These are phyloP conservation scores for Metarhizium rileyi DNA, from an alignment of 2,329 filamentous ascomycete species.

Conservation along the genomic window DNA sequence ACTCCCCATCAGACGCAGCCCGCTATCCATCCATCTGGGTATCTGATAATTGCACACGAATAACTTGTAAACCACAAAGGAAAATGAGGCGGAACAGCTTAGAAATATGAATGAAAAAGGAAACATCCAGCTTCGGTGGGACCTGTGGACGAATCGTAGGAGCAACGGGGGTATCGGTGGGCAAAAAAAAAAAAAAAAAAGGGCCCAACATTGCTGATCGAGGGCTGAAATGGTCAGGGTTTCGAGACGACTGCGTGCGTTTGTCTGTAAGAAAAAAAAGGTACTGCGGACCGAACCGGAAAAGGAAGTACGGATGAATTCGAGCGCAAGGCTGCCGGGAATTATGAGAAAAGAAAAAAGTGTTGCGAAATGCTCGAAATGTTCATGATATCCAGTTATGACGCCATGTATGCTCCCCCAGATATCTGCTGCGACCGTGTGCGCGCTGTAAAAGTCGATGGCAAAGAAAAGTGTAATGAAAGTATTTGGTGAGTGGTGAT, in stretches of 20 bases:
- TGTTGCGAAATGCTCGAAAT: not conserved
- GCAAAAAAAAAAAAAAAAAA: not conserved
- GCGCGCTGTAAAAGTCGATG: not conserved
- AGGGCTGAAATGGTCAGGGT: not conserved
- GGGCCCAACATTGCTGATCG: too few relatives aligned
- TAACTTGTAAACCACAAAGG: not conserved
- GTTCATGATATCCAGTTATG: not conserved
- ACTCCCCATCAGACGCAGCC: not conserved
- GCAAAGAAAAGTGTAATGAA: not conserved
- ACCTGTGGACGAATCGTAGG: not conserved
- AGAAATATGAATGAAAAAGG: not conserved
- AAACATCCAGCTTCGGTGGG: not conserved
- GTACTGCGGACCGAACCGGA: too few relatives aligned
- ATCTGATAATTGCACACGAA: slow-evolving; percentile 3
- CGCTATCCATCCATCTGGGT: slow-evolving; percentile 4
- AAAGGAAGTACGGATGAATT: too few relatives aligned
- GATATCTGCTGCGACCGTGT: slow-evolving; percentile 3
- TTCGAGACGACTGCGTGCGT: not conserved
- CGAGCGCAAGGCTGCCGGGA: not conserved
- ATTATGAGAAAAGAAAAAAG: not conserved
- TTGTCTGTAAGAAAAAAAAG: not conserved
- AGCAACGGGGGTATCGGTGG: not conserved
- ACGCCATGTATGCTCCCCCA: not conserved
- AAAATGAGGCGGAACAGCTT: not conserved
- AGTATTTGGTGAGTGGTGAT: slow-evolving; percentile 4